A percentile compares a stretch with the other conserved stretches of the same genome.
Evolutionary conservation across 306 rosid species (phyloP).

Genomic region (Prunus armeniaca): DNA sequence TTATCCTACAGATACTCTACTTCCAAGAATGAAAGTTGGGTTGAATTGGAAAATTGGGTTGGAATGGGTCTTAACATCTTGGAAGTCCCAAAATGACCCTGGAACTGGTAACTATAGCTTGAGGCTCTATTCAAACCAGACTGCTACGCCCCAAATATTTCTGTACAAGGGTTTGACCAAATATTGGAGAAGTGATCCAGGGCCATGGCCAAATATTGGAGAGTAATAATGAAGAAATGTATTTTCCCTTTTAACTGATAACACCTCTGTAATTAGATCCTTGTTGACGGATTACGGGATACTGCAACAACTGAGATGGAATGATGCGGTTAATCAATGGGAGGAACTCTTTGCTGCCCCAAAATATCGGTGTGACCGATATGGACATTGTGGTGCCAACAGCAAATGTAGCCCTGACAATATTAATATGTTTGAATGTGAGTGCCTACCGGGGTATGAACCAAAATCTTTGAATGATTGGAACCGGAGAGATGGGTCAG

Average conservation of each 20-base stretch:
- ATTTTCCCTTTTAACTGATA: not conserved
- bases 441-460: constrained; percentile 53
- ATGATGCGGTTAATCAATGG: not conserved
- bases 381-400: constrained; percentile 41
- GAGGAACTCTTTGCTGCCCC: constrained; percentile 30
- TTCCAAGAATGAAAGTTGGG: constrained; percentile 26
- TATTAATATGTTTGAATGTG: constrained; percentile 27
- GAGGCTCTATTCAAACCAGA: not conserved
- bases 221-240: not conserved
- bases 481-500: constrained; percentile 34
- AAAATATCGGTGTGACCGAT: constrained; percentile 32
- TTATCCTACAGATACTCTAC: constrained; percentile 27
- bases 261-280: not conserved
- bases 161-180: not conserved
- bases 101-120: not conserved
- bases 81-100: constrained; percentile 3
- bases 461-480: constrained; percentile 33
- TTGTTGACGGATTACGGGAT: not conserved
- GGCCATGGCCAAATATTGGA: not conserved
- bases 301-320: not conserved
- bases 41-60: not conserved
- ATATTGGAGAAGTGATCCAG: not conserved
- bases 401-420: constrained; percentile 40
- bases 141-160: not conserved
- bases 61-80: not conserved